Conservation (phyloP, 1,284 basidiomycete genomes). For the Cystobasidium slooffiae region DNA sequence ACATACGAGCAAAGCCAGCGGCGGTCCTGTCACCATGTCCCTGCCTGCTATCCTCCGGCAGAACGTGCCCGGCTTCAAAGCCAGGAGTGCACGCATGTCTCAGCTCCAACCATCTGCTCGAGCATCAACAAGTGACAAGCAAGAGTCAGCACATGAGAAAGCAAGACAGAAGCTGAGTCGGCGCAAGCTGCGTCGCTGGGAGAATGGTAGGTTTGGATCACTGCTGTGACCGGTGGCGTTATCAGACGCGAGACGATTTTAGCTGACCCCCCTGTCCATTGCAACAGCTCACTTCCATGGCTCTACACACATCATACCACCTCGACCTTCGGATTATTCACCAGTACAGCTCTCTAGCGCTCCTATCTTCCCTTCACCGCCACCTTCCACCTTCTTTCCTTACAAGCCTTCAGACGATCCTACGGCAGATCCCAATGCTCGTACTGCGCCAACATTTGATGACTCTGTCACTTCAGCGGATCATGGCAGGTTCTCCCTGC, state of each 20-base stretch:
- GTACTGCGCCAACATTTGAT: slow-evolving; percentile 12
- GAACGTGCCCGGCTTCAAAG: slow-evolving; percentile 42
- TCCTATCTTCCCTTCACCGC: slow-evolving; percentile 36
- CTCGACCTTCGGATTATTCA: slow-evolving; percentile 31
- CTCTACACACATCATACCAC: slow-evolving; percentile 18
- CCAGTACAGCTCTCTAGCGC: neutral
- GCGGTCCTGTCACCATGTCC: slow-evolving; percentile 19
- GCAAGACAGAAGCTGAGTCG: slow-evolving; percentile 26
- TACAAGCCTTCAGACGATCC: slow-evolving; percentile 35
- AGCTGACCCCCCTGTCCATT: neutral
- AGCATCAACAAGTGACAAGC: neutral
- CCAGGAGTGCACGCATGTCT: neutral
- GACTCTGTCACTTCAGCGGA: slow-evolving; percentile 35
- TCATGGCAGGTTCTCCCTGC: slow-evolving; percentile 33
- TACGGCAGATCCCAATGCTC: slow-evolving; percentile 23
- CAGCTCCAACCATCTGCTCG: slow-evolving; percentile 14
- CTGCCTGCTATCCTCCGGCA: slow-evolving; percentile 41
- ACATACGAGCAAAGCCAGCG: neutral
- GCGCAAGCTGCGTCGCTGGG: slow-evolving; percentile 38
- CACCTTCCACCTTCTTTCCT: slow-evolving; percentile 40
- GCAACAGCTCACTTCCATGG: slow-evolving; percentile 35
- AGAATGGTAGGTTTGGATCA: slow-evolving; percentile 34
- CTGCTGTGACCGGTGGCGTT: neutral
- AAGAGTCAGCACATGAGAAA: neutral
- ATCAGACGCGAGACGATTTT: neutral